These are phyloP conservation scores for Stagonosporopsis tanaceti DNA, from an alignment of 2,329 filamentous ascomycete species.

Conservation along the genomic window DNA sequence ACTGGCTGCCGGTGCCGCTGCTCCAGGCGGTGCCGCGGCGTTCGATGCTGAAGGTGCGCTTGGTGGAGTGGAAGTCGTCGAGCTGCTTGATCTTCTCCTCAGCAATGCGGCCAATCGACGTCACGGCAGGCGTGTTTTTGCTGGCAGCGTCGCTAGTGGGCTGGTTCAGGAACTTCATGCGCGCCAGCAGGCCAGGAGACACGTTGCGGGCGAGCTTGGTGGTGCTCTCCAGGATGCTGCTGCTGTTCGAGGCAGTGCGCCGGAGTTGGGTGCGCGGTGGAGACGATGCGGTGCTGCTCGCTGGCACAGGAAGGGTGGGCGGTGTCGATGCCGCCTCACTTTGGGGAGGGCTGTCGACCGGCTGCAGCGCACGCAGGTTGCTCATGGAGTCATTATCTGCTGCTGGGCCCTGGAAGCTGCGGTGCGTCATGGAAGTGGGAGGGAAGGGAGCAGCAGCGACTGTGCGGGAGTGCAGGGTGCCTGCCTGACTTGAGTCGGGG, in stretches of 20 bases:
- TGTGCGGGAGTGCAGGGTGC: slow-evolving; percentile 21
- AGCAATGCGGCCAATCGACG: slow-evolving; percentile 70
- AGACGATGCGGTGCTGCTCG: slow-evolving; percentile 26
- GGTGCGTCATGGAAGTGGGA: slow-evolving; percentile 26
- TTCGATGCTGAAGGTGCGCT: slow-evolving; percentile 64
- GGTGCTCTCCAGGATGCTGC: slow-evolving; percentile 26
- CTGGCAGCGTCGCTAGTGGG: slow-evolving; percentile 47
- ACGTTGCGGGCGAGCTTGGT: slow-evolving; percentile 50
- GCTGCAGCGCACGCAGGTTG: slow-evolving; percentile 29
- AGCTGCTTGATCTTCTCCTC: slow-evolving; percentile 74
- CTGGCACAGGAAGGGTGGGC: slow-evolving; percentile 27
- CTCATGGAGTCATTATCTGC: slow-evolving; percentile 38
- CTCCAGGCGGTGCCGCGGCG: slow-evolving; percentile 77
- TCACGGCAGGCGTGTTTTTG: slow-evolving; percentile 31
- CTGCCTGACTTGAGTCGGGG: slow-evolving; percentile 14
- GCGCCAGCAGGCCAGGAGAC: slow-evolving; percentile 54
- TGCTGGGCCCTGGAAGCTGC: slow-evolving; percentile 24
- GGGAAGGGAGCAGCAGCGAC: slow-evolving; percentile 20
- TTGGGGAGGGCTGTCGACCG: slow-evolving; percentile 32
- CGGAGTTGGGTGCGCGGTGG: slow-evolving; percentile 24
- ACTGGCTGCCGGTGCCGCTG: slow-evolving; percentile 58
- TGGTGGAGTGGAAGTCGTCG: slow-evolving; percentile 68
- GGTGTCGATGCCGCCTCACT: slow-evolving; percentile 22
- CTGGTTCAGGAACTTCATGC: slow-evolving; percentile 55
- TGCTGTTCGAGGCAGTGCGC: slow-evolving; percentile 22